These are phyloP conservation scores for Monotropa hypopitys DNA, from an alignment of 179 eudicot genomes.

Conservation along the genomic window DNA sequence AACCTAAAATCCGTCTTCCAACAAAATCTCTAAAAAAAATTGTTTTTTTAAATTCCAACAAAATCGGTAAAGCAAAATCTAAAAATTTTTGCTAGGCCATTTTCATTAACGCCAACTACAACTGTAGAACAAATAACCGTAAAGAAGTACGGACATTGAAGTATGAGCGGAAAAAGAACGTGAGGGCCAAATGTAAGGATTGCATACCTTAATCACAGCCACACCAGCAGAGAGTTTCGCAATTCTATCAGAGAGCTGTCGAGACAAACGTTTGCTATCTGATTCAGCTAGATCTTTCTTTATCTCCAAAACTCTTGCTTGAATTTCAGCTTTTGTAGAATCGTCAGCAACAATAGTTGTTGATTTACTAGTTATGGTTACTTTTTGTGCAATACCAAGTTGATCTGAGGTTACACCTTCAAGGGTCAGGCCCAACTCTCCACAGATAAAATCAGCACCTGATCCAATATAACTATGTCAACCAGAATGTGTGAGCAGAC, in stretches of 20 bases:
- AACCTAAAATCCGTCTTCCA: not conserved
- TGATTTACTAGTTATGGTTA: slow-evolving; percentile 48
- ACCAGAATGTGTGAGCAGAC: slow-evolving; percentile 1
- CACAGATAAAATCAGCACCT: slow-evolving; percentile 90
- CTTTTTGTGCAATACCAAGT: slow-evolving; percentile 80
- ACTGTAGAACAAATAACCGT: not conserved
- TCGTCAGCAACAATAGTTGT: slow-evolving; percentile 78
- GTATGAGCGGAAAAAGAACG: not conserved
- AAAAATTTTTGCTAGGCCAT: not conserved
- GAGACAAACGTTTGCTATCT: slow-evolving; percentile 35
- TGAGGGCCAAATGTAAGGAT: not conserved
- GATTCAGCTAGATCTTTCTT: slow-evolving; percentile 83
- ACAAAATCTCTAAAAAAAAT: not conserved
- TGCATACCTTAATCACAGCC: slow-evolving; percentile 64
- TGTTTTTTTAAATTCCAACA: too few species aligned
- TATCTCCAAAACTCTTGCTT: slow-evolving; percentile 74
- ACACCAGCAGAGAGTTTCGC: slow-evolving; percentile 94
- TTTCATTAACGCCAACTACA: slow-evolving; percentile 4
- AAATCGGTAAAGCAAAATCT: not conserved
- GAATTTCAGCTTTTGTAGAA: slow-evolving; percentile 70
- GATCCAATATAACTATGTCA: slow-evolving; percentile 9
- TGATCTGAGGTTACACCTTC: slow-evolving; percentile 74
- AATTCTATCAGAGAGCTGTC: slow-evolving; percentile 68
- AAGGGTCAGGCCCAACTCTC: slow-evolving; percentile 68
- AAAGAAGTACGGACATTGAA: not conserved